Evolutionary conservation across 1,139 yeast genomes (phyloP).

Genomic region (Torulaspora pretoriensis): DNA sequence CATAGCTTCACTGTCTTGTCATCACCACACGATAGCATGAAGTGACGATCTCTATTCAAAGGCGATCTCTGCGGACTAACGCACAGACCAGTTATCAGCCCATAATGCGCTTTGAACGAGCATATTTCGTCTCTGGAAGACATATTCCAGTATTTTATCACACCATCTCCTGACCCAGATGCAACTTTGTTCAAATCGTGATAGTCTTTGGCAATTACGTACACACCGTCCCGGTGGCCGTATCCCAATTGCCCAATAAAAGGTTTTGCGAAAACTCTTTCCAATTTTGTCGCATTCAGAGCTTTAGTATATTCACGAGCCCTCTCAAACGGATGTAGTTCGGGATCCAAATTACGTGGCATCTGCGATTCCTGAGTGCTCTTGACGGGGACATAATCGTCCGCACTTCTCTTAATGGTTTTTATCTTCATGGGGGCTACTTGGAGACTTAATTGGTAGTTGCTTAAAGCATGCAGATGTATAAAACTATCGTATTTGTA

Average conservation of each 20-base stretch:
- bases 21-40: slow-evolving; percentile 79
- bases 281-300: slow-evolving; percentile 88
- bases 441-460: neutral
- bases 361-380: slow-evolving; percentile 83
- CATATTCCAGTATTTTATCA: slow-evolving; percentile 87
- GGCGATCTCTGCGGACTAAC: slow-evolving; percentile 42
- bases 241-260: slow-evolving; percentile 91
- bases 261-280: slow-evolving; percentile 96
- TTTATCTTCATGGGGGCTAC: slow-evolving; percentile 61
- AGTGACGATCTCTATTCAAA: slow-evolving; percentile 50
- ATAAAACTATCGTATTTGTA: neutral
- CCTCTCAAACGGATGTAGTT: slow-evolving; percentile 92
- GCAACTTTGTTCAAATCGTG: slow-evolving; percentile 70
- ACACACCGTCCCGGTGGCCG: slow-evolving; percentile 96
- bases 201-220: slow-evolving; percentile 77
- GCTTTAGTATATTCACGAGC: slow-evolving; percentile 97
- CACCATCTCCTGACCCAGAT: slow-evolving; percentile 93
- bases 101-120: slow-evolving; percentile 84
- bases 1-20: slow-evolving; percentile 88
- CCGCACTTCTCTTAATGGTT: slow-evolving; percentile 86
- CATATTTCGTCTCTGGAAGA: slow-evolving; percentile 67
- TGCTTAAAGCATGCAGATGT: slow-evolving; percentile 4
- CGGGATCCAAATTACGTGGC: slow-evolving; percentile 90
- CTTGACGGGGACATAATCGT: slow-evolving; percentile 85
- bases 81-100: slow-evolving; percentile 81